phyloP scores from a whole-genome alignment of 768 basidiomycete species.

The Kwoniella newhampshirensis region DNA sequence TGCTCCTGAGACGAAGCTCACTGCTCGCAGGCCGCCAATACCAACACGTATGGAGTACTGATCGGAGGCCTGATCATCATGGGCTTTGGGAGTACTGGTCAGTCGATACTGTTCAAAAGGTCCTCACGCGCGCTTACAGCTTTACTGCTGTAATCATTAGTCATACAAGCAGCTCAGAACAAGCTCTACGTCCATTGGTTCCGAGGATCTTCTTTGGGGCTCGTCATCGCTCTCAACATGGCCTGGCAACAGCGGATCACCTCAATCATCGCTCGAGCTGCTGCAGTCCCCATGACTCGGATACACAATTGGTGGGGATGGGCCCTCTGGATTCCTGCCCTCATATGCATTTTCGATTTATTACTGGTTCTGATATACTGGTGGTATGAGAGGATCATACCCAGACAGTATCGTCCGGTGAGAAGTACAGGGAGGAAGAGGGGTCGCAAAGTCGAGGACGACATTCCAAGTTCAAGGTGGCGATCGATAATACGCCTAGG shows the following conservation, averaged over 20 bases:
- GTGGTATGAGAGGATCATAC: slow-evolving; percentile 37
- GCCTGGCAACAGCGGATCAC: slow-evolving; percentile 38
- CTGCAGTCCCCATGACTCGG: slow-evolving; percentile 45
- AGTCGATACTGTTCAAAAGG: not conserved
- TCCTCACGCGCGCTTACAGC: not conserved
- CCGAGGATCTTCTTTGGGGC: slow-evolving; percentile 28
- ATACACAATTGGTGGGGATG: slow-evolving; percentile 50
- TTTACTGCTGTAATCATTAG: slow-evolving; percentile 4
- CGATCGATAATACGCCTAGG: slow-evolving; percentile 1
- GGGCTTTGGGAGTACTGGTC: slow-evolving; percentile 46
- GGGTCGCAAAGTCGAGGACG: too few relatives aligned
- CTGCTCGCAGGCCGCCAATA: slow-evolving; percentile 21
- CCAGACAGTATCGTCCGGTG: slow-evolving; percentile 34
- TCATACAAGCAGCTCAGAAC: slow-evolving; percentile 42
- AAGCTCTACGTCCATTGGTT: slow-evolving; percentile 50
- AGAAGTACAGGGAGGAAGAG: slow-evolving; percentile 22
- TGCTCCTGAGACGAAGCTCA: not conserved
- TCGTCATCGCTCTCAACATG: slow-evolving; percentile 44
- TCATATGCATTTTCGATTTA: slow-evolving; percentile 36
- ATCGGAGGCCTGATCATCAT: slow-evolving; percentile 44
- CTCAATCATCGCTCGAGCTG: slow-evolving; percentile 29
- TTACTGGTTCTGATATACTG: slow-evolving; percentile 38
- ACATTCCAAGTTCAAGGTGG: too few relatives aligned
- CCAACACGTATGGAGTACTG: slow-evolving; percentile 21
- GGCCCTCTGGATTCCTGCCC: slow-evolving; percentile 48